phyloP scores from a whole-genome alignment of 768 basidiomycete genomes.

The Hemileccinum impolitum region DNA sequence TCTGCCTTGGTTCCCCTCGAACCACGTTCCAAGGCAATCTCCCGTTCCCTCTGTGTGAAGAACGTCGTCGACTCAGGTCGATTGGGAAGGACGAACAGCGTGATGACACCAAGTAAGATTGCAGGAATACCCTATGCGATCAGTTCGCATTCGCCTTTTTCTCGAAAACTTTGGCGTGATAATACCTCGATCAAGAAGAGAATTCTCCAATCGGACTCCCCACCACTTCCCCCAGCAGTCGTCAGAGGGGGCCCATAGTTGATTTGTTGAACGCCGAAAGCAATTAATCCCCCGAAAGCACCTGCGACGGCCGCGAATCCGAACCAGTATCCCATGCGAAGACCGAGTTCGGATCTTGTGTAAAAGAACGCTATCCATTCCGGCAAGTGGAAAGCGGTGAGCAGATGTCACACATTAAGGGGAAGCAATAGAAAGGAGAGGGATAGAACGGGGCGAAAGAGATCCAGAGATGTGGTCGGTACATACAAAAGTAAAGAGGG shows the following conservation, averaged over 20 bases:
- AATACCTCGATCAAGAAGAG: slow-evolving; percentile 72
- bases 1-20: slow-evolving; percentile 66
- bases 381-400: not conserved
- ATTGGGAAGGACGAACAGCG: slow-evolving; percentile 58
- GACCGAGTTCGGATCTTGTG: slow-evolving; percentile 68
- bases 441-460: not conserved
- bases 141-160: not conserved
- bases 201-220: slow-evolving; percentile 32
- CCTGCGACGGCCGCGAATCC: slow-evolving; percentile 82
- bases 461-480: not conserved
- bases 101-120: slow-evolving; percentile 56
- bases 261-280: slow-evolving; percentile 74
- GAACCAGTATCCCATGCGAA: slow-evolving; percentile 80
- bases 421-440: not conserved
- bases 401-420: not conserved
- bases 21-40: slow-evolving; percentile 64
- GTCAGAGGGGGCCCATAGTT: slow-evolving; percentile 34
- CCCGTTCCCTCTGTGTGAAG: slow-evolving; percentile 49
- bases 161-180: not conserved
- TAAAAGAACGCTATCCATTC: slow-evolving; percentile 65
- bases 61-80: slow-evolving; percentile 67
- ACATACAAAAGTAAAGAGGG: slow-evolving; percentile 73
- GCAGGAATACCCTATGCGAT: slow-evolving; percentile 59
- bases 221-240: slow-evolving; percentile 25
- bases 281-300: slow-evolving; percentile 81